Evolutionary conservation across 225 moss, liverwort and hornwort genomes (phyloP).

Genomic region (Bryoerythrophyllum caledonicum): DNA sequence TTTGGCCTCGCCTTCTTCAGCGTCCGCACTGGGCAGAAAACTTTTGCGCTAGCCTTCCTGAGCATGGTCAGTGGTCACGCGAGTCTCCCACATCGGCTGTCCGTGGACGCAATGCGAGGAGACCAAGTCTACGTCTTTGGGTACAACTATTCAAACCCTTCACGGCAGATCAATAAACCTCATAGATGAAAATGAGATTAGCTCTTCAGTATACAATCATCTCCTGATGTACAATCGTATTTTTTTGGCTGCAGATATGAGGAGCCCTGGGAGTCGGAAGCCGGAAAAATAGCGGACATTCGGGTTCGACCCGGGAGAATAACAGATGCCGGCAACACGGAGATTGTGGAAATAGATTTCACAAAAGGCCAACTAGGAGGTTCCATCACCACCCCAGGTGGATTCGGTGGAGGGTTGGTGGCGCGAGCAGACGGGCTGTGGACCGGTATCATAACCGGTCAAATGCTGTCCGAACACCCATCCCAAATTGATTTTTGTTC

Average conservation of each 20-base stretch:
- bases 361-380: slow-evolving; percentile 47
- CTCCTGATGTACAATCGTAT: not conserved
- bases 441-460: slow-evolving; percentile 43
- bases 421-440: slow-evolving; percentile 48
- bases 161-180: not conserved
- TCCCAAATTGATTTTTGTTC: slow-evolving; percentile 47
- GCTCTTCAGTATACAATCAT: not conserved
- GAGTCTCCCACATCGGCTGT: slow-evolving; percentile 36
- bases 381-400: slow-evolving; percentile 40
- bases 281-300: slow-evolving; percentile 41
- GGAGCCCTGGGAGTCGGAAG: slow-evolving; percentile 56
- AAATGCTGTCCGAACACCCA: slow-evolving; percentile 23
- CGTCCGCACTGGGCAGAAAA: slow-evolving; percentile 36
- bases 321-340: slow-evolving; percentile 36
- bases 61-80: slow-evolving; percentile 40
- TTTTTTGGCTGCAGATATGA: slow-evolving; percentile 44
- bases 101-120: slow-evolving; percentile 37
- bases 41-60: slow-evolving; percentile 58
- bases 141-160: slow-evolving; percentile 22
- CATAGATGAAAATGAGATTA: not conserved
- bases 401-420: slow-evolving; percentile 52
- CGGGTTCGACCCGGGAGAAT: slow-evolving; percentile 52
- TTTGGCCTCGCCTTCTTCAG: slow-evolving; percentile 58
- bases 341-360: slow-evolving; percentile 53
- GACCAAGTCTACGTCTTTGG: slow-evolving; percentile 60